Evolutionary conservation across 768 basidiomycete genomes (phyloP), one percentile per base, ranked within the genome.

Genomic region (Coprinopsis strossmayeri): DNA sequence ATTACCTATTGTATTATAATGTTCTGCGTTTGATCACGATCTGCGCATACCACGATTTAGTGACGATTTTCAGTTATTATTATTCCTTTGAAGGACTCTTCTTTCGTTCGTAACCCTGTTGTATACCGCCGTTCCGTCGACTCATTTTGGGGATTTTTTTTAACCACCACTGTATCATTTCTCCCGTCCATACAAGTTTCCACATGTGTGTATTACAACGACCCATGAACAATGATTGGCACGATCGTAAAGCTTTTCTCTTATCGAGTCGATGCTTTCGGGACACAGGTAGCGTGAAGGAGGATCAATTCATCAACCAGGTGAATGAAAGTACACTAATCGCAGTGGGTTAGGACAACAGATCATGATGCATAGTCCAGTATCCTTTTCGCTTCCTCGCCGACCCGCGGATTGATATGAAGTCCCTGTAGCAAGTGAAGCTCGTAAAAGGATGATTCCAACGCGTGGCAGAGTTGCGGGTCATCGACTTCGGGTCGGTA

Each of bases 381-480:
- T 53, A 90, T 66, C 56, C 72, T 77, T 44, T 57, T 66, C 45
- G 91, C 91, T 56, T 78, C 84, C 41, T 71, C 72, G 53, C 87
- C 71, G 5, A 96, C 84, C 45, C 69, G 66, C 57, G 73, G 66
- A 65, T 94, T 87, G 61, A 73, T 78, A 62, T 90, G 82, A 26
- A 68, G 69, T 55, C 66, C 63, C 53, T 71, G 69, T 43, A 89
- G 73, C 51, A 84, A 64, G 53, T 84, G 68, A 48, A 94, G 66
- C 69, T 99, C 96, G 78, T 83, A 97, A 57, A 91, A 84, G 38
- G 80, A 87, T 26, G 90, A 84, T 41, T 82, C 87, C 60, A 95
- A 91, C 28, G 91, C 78, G 63, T 84, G 79, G 57, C 77, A 78
- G 25, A 91, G 69, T 58, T 91, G 84, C 41, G 93, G 93, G 67